These are phyloP conservation scores for Heterobasidion annosum DNA, from an alignment of 1,284 basidiomycete species.

Conservation along the genomic window DNA sequence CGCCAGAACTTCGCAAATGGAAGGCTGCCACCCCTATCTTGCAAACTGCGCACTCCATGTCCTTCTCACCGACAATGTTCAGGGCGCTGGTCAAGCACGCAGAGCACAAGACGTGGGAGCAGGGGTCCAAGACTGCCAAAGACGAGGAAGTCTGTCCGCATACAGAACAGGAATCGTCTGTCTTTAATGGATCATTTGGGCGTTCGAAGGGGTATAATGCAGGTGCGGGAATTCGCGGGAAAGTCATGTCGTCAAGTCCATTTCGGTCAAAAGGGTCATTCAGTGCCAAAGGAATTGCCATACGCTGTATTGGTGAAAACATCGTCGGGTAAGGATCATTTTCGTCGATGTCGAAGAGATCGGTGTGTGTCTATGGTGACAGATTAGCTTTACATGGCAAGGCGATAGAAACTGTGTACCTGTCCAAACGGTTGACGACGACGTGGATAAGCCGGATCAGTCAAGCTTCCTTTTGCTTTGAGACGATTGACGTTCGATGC, in stretches of 20 bases:
- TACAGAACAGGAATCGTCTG: conserved; percentile 32
- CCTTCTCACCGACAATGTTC: conserved; percentile 79
- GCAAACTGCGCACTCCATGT: conserved; percentile 75
- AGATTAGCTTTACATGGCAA: conserved; percentile 22
- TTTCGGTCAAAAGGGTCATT: conserved; percentile 24
- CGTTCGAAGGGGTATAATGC: conserved; percentile 1
- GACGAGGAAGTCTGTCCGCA: conserved; percentile 35
- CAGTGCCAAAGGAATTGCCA: conserved; percentile 21
- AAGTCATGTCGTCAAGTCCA: conserved; percentile 17
- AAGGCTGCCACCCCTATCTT: conserved; percentile 60
- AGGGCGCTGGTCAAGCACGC: conserved; percentile 72
- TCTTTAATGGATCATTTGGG: conserved; percentile 1
- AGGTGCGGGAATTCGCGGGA: conserved; percentile 6
- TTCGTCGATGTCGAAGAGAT: conserved; percentile 69
- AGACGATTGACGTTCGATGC: conserved; percentile 45
- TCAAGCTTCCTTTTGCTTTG: conserved; percentile 59
- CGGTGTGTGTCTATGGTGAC: conserved; percentile 19
- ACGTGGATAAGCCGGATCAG: conserved; percentile 61
- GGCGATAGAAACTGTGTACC: conserved; percentile 12
- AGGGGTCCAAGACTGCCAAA: conserved; percentile 63
- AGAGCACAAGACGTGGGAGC: conserved; percentile 65
- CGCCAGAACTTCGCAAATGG: conserved; percentile 29
- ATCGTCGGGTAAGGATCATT: conserved; percentile 43
- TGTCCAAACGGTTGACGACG: conserved; percentile 38
- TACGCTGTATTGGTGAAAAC: conserved; percentile 27